Evolutionary conservation across 495 filamentous ascomycete species (phyloP), one percentile per base, ranked within the genome.

Genomic region (Tuber brumale): DNA sequence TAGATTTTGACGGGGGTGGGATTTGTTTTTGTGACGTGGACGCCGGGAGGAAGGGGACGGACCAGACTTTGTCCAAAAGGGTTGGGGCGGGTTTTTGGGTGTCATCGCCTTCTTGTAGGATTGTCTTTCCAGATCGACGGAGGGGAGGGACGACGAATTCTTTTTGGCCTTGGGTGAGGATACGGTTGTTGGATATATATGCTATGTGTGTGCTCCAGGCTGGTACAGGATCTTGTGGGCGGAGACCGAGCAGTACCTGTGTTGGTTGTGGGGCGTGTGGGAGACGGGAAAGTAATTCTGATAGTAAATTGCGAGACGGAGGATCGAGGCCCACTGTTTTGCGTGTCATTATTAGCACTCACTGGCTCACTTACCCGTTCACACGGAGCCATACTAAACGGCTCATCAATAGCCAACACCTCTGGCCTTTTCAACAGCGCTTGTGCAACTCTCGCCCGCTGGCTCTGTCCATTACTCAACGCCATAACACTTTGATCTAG

Each of bases 401-500:
- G 94, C 81, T 97, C 95, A 85, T 99, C 95, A 18, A 98, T 86
- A 48, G 97, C 86, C 43, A 99, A 79, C 18, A 97, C 86, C 84
- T 95, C 92, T 0, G 95, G 95, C 74, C 88, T 88, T 51, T 85
- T 89, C 78, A 97, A 85, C 66, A 99, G 83, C 3, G 94, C 94
- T 79, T 92, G 92, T 0, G 94, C 95, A 77, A 99, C 96, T 77
- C 92, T 88, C 3, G 95, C 92, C 61, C 95, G 87, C 77, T 95
- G 86, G 7, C 90, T 94, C 84, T 98, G 95, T 3, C 95, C 95
- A 84, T 99, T 97, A 82, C 94, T 97, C 31, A 99, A 84, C 84
- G 92, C 96, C 31, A 91, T 87, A 14, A 97, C 91, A 4, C 94
- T 94, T 85, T 95, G 91, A 23, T 90, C 86, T 2, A 95, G 84